Evolutionary conservation across 2,329 filamentous ascomycete genomes (phyloP).

Genomic region (Furcasterigmium furcatum): DNA sequence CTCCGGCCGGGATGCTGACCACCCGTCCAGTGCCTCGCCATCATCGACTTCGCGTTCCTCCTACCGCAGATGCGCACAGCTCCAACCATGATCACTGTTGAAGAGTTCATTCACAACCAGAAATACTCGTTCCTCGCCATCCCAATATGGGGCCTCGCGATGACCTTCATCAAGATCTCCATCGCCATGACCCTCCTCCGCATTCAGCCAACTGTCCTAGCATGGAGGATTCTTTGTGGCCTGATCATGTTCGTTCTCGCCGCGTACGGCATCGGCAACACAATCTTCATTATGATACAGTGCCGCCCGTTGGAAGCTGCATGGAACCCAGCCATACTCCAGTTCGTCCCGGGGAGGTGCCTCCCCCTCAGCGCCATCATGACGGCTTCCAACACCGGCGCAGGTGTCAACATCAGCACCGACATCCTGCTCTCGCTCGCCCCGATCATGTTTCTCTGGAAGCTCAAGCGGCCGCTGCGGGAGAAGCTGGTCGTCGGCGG

Average conservation of each 20-base stretch:
- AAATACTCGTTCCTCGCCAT: conserved; percentile 3
- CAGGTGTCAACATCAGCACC: conserved; percentile 4
- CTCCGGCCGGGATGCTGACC: neutral
- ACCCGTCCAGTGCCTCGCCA: neutral
- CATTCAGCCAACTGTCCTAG: neutral
- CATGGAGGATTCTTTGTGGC: conserved; percentile 4
- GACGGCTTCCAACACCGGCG: neutral
- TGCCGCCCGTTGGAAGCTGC: neutral
- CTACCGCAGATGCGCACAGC: neutral
- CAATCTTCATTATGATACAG: conserved; percentile 3
- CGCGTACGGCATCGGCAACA: conserved; percentile 4
- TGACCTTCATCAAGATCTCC: conserved; percentile 4
- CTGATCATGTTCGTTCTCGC: conserved; percentile 1
- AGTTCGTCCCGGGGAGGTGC: neutral
- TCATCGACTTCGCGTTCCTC: conserved; percentile 1
- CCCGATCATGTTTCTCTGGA: conserved; percentile 4
- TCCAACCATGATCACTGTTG: neutral
- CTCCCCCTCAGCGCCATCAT: neutral
- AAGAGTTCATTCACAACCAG: neutral
- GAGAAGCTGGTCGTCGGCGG: conserved; percentile 1
- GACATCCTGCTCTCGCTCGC: conserved; percentile 5
- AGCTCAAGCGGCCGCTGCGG: conserved; percentile 1
- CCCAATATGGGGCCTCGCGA: conserved; percentile 1
- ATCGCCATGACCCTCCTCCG: conserved; percentile 2
- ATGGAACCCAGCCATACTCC: neutral